Conservation (phyloP, 148 eudicot genomes). For the Camellia japonica region DNA sequence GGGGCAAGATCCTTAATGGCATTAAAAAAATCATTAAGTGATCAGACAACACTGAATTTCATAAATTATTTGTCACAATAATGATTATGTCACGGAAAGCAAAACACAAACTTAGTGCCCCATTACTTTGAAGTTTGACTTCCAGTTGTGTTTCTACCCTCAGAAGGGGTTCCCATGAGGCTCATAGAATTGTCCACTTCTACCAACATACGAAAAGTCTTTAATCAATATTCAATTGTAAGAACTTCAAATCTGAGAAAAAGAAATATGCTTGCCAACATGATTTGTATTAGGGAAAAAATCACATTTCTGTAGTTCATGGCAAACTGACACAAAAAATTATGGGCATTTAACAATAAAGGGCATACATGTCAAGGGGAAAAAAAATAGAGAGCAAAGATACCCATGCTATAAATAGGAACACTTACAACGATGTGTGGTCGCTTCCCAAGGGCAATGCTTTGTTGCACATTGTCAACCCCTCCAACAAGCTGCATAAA, state of each 20-base stretch:
- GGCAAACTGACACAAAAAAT: neutral
- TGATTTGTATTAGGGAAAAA: neutral
- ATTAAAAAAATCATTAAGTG: neutral
- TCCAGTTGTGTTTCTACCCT: too few relatives aligned
- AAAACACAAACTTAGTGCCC: neutral
- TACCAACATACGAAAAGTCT: too few relatives aligned
- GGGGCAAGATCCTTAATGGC: neutral
- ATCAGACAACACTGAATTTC: neutral
- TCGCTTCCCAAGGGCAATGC: conserved; percentile 50
- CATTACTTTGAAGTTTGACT: too few relatives aligned
- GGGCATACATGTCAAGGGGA: neutral
- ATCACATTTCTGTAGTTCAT: neutral
- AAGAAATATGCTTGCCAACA: neutral
- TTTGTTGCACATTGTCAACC: conserved; percentile 51
- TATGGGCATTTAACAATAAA: neutral
- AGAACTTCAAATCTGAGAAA: too few relatives aligned
- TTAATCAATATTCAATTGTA: too few relatives aligned
- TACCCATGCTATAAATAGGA: neutral
- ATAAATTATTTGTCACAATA: neutral
- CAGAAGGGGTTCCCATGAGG: too few relatives aligned
- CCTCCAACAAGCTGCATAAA: conserved; percentile 76
- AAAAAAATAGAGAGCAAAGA: neutral
- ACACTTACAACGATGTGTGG: conserved; percentile 67
- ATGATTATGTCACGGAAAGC: too few relatives aligned
- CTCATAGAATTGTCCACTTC: too few relatives aligned